Evolutionary conservation across 441 rosid genomes (phyloP).

Genomic region (Jatropha podagrica): DNA sequence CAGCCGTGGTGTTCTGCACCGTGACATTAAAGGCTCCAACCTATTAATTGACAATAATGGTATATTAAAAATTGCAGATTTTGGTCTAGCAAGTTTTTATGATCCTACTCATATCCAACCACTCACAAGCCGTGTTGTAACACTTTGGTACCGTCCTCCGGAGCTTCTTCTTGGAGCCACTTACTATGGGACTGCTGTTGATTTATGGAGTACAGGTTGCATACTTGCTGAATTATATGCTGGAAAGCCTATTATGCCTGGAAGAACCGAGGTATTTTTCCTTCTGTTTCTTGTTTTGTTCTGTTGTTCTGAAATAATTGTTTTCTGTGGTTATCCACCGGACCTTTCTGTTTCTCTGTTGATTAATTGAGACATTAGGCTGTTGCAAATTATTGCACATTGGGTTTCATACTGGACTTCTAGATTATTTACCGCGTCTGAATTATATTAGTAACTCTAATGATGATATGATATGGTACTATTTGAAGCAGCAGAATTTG

Average conservation of each 20-base stretch:
- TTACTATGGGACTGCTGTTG: slow-evolving; percentile 80
- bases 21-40: slow-evolving; percentile 96
- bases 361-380: background rate
- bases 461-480: background rate
- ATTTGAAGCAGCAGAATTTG: background rate
- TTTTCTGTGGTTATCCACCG: background rate
- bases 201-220: slow-evolving; percentile 97
- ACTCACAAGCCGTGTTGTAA: slow-evolving; percentile 93
- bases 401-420: background rate
- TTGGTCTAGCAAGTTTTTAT: slow-evolving; percentile 86
- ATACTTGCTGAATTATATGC: slow-evolving; percentile 91
- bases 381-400: background rate
- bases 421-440: background rate
- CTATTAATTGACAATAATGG: slow-evolving; percentile 88
- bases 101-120: slow-evolving; percentile 71
- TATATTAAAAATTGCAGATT: slow-evolving; percentile 88
- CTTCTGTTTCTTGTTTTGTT: background rate
- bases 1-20: slow-evolving; percentile 80
- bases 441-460: background rate
- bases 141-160: slow-evolving; percentile 98
- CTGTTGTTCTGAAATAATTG: background rate
- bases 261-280: slow-evolving; percentile 85
- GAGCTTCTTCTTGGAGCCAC: slow-evolving; percentile 97
- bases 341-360: background rate
- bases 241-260: slow-evolving; percentile 99